Percentiles rank a stretch among this genome's conserved stretches.
Conservation (phyloP, 345 rosid genomes). For the Lepidium sativum region DNA sequence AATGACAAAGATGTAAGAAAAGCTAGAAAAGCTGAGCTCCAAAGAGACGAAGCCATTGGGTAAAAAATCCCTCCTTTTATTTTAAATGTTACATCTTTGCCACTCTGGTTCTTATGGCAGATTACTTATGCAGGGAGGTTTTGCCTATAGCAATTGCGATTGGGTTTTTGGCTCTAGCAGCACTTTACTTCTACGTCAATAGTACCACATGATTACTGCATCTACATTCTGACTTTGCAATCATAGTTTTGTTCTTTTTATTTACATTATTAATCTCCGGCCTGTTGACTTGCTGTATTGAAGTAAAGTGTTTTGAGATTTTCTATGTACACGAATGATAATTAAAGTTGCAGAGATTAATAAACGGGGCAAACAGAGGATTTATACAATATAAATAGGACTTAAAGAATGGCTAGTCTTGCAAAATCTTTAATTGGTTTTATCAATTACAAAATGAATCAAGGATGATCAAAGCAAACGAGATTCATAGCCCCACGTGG, state of each 20-base stretch:
- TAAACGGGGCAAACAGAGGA: too few relatives aligned
- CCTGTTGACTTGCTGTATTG: too few relatives aligned
- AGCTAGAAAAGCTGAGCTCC: constrained; percentile 64
- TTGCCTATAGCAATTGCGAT: constrained; percentile 66
- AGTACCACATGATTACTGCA: constrained; percentile 3
- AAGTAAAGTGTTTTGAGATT: too few relatives aligned
- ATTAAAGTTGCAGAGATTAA: too few relatives aligned
- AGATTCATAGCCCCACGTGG: constrained; percentile 40
- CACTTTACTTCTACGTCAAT: constrained; percentile 71
- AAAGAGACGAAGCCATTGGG: constrained; percentile 76
- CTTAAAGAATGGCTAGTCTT: too few relatives aligned
- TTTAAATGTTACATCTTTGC: neutral
- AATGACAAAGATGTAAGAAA: constrained; percentile 55
- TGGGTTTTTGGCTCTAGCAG: constrained; percentile 65
- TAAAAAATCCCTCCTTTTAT: neutral
- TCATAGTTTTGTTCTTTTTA: too few relatives aligned
- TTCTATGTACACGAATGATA: too few relatives aligned
- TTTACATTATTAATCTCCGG: too few relatives aligned
- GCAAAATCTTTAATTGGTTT: too few relatives aligned
- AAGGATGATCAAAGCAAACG: too few relatives aligned
- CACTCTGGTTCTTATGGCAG: neutral
- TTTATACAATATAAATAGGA: too few relatives aligned
- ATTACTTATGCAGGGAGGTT: constrained; percentile 40
- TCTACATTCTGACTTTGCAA: neutral
- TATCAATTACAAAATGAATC: too few relatives aligned